Base-by-base conservation (phyloP, 331 rosid genomes). In the Erythrophleum ivorense region DNA sequence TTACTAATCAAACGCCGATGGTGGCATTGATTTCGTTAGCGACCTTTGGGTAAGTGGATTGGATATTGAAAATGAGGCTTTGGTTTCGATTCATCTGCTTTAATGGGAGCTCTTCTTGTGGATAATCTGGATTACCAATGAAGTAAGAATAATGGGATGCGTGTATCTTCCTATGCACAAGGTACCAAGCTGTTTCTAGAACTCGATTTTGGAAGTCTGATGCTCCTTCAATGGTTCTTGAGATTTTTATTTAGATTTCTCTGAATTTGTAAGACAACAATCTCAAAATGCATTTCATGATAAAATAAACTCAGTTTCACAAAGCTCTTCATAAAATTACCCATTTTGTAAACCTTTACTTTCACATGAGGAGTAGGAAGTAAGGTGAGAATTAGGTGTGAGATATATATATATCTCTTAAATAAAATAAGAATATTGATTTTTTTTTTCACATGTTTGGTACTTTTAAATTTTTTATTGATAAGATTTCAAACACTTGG, bases 11-110 rank as follows among this genome's bases (percentile, higher is more conserved):
- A 36, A 36, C 40, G 40, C 40, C 40, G 5, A 36, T 36, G 52
- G 33, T 71, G 31, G 12, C 52, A 15, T 77, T 82, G 43, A 45
- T n/a, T 71, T 15, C 9, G 2, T 4, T 31, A 58, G 34, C 9
- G 60, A 29, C 31, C 46, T 3, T 65, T 36, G 9, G 40, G 40
- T 36, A 36, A 36, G 5, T 36, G 40, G 40, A 36, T 3, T 45
- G 62, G 70, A 52, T n/a, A 38, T 66, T 74, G 24, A 14, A 77
- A 71, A 59, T 74, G 33, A 52, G 52, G 66, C 36, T 68, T 69
- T 74, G 43, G 45, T 75, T 14, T 41, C 15, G 43, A 54, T 18
- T 70, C 46, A 38, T 73, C 43, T 62, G 34, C 24, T 2, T 19
- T 29, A 7, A 19, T 16, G 66, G 73, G 65, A 54, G 67, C 16